phyloP scores from a whole-genome alignment of 2,329 filamentous ascomycete species.

The Penicillium sp. region DNA sequence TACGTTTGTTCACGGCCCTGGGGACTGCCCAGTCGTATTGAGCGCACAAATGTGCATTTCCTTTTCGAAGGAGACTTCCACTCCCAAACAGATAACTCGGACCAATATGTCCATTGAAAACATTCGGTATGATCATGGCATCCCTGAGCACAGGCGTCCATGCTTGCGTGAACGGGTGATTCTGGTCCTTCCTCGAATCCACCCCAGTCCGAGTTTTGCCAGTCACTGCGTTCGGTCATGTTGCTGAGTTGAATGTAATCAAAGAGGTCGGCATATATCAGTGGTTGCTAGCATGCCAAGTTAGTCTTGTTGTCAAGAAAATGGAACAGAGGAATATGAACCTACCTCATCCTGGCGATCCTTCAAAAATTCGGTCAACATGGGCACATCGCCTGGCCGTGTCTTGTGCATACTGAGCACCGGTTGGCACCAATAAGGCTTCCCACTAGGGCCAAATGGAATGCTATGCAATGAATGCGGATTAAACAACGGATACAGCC shows the following conservation, averaged over 20 bases:
- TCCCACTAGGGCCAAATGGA: conserved; percentile 35
- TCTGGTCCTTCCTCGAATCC: conserved; percentile 25
- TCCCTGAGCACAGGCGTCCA: conserved; percentile 25
- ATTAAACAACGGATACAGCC: conserved; percentile 49
- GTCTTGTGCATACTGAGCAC: conserved; percentile 50
- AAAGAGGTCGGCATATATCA: conserved; percentile 28
- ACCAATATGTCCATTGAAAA: conserved; percentile 24
- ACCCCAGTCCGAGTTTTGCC: conserved; percentile 35
- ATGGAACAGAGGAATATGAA: neutral
- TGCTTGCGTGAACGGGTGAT: conserved; percentile 25
- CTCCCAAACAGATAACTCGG: conserved; percentile 2
- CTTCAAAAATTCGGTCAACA: conserved; percentile 45
- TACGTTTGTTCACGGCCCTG: conserved; percentile 13
- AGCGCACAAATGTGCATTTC: conserved; percentile 22
- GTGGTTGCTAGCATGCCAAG: conserved; percentile 13
- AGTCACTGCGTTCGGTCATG: conserved; percentile 22
- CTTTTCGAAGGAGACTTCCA: conserved; percentile 10
- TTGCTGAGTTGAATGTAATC: conserved; percentile 25
- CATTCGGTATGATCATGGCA: conserved; percentile 23
- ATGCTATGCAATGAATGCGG: conserved; percentile 49
- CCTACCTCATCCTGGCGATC: conserved; percentile 21
- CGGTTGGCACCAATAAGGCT: conserved; percentile 51
- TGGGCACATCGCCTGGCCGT: conserved; percentile 45
- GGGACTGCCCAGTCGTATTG: conserved; percentile 21
- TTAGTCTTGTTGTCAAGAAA: neutral